A percentile compares a stretch with the other conserved stretches of the same genome.
phyloP scores from a whole-genome alignment of 2,329 filamentous ascomycete species.

The Cladophialophora chaetospira region DNA sequence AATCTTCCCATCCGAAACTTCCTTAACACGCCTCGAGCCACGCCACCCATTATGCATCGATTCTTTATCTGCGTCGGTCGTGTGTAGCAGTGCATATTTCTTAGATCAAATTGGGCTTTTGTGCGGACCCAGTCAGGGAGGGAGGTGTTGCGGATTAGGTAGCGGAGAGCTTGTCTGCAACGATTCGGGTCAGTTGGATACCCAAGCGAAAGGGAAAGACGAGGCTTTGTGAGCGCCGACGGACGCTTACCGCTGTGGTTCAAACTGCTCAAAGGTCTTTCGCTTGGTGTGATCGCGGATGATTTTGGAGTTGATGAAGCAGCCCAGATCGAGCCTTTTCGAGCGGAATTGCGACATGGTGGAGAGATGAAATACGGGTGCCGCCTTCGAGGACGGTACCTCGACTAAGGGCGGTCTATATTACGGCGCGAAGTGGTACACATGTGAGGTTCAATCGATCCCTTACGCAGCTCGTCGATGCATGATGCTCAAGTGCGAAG shows the following conservation, averaged over 20 bases:
- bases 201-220: neutral
- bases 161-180: constrained; percentile 82
- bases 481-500: too few species aligned
- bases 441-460: neutral
- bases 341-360: constrained; percentile 82
- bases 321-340: constrained; percentile 86
- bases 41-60: constrained; percentile 89
- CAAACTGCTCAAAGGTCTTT: constrained; percentile 82
- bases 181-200: constrained; percentile 11
- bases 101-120: constrained; percentile 88
- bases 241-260: constrained; percentile 76
- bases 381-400: too few species aligned
- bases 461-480: too few species aligned
- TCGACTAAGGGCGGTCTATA: neutral
- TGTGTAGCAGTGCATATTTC: constrained; percentile 96
- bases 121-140: constrained; percentile 80
- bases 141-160: constrained; percentile 90
- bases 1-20: constrained; percentile 93
- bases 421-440: neutral
- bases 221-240: neutral
- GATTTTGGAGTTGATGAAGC: constrained; percentile 80
- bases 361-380: too few species aligned
- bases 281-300: constrained; percentile 97
- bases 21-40: constrained; percentile 82
- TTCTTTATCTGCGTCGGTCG: constrained; percentile 91